Evolutionary conservation across 805 yeast species (phyloP).

Genomic region (Zygoascus bituminiphila): DNA sequence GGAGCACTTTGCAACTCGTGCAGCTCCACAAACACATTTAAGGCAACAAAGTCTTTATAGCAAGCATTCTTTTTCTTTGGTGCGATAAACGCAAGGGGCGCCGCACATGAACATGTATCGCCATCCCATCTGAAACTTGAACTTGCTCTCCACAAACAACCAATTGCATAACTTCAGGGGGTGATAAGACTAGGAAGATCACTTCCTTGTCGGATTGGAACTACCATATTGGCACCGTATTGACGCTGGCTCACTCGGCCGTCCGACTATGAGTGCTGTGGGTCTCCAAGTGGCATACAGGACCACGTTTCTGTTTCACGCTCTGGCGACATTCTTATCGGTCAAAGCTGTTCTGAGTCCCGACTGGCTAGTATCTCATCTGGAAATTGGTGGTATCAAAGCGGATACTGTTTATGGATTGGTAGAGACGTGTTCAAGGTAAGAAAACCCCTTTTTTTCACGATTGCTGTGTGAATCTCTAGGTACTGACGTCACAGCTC

Average conservation of each 20-base stretch:
- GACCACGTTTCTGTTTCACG: constrained; percentile 9
- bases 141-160: no score
- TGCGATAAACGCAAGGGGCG: background rate
- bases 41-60: no score
- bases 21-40: no score
- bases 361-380: constrained; percentile 8
- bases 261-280: background rate
- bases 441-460: background rate
- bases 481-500: background rate
- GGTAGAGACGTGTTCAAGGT: constrained; percentile 6
- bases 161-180: no score
- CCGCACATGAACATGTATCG: background rate
- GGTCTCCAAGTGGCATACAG: constrained; percentile 7
- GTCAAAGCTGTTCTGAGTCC: constrained; percentile 4
- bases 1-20: no score
- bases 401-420: constrained; percentile 12
- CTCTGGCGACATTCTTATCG: constrained; percentile 4
- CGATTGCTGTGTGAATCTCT: background rate
- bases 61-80: no score
- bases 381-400: background rate
- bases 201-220: no score
- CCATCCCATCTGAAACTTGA: no score
- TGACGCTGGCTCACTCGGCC: no score
- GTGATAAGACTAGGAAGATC: no score
- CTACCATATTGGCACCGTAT: background rate